These are phyloP conservation scores for Grosmannia huntii DNA, from an alignment of 2,329 filamentous ascomycete genomes.

Conservation along the genomic window DNA sequence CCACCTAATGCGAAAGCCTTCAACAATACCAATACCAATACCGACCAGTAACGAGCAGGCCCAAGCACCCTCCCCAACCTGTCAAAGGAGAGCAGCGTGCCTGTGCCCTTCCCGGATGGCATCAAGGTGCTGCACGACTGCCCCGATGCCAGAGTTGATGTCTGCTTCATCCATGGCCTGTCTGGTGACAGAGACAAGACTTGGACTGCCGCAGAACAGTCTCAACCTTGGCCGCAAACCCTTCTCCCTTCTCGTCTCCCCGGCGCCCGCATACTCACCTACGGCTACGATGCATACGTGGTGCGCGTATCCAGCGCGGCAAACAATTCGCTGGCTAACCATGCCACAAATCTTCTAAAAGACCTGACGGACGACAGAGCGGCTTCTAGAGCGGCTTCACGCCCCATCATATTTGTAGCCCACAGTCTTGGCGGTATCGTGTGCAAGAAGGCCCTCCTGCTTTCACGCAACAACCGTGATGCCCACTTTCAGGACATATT, in stretches of 20 bases:
- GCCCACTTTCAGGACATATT: slow-evolving; percentile 18
- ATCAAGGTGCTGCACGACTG: slow-evolving; percentile 9
- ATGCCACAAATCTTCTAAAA: slow-evolving; percentile 19
- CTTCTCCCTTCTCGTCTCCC: slow-evolving; percentile 19
- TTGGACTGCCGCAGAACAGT: slow-evolving; percentile 21
- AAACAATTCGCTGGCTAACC: slow-evolving; percentile 16
- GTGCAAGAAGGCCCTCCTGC: slow-evolving; percentile 22
- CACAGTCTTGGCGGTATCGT: slow-evolving; percentile 23
- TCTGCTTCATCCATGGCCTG: slow-evolving; percentile 29
- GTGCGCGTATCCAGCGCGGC: slow-evolving; percentile 11
- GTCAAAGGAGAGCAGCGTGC: neutral
- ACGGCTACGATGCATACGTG: slow-evolving; percentile 26
- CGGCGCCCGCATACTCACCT: slow-evolving; percentile 24
- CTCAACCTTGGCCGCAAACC: slow-evolving; percentile 21
- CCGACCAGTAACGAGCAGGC: neutral
- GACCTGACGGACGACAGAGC: slow-evolving; percentile 16
- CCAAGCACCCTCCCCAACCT: neutral
- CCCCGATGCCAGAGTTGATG: slow-evolving; percentile 11
- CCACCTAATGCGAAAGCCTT: too few species aligned
- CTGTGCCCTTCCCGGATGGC: slow-evolving; percentile 1
- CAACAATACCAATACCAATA: too few species aligned
- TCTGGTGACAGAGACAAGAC: slow-evolving; percentile 24
- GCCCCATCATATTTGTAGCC: slow-evolving; percentile 22
- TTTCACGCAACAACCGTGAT: slow-evolving; percentile 19
- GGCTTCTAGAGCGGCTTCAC: slow-evolving; percentile 8